Base-by-base conservation (phyloP, 148 eudicot genomes). In the Cornus kousa region DNA sequence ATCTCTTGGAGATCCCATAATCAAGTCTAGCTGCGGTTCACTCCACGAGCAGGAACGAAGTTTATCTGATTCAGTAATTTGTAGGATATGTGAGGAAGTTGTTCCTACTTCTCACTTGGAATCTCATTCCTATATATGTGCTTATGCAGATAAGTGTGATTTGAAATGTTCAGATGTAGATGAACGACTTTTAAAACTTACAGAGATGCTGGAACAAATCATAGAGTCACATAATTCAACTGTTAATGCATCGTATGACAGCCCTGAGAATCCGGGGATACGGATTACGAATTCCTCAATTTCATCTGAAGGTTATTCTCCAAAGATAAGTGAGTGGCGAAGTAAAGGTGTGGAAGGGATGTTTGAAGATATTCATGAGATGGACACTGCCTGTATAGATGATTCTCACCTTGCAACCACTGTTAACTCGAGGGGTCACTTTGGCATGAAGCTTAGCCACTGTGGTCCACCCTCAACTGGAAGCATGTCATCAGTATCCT, bases 351-450 rank as follows among this genome's bases (percentile, higher is more conserved):
- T 88, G 69, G 90, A 88, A 82, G 93, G 86, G 73, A 82, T 90
- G 89, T 87, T 90, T 78, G 91, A 90, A 80, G 91, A 90, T 74
- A 86, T 90, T 84, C 93, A 90, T 88, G 93, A 86, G 82, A 90
- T 90, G 93, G 90, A 90, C 81, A 90, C 93, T 74, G 90, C 93
- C 46, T 73, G 78, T 76, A 88, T 90, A 76, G 91, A 90, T 67
- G 91, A 90, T 81, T 85, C 84, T 57, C 77, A 73, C 68, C 35
- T 79, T 65, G 72, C 77, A 60, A 57, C 76, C 77, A 59, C 79
- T 12, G 48, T 82, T 43, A 83, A 83, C 77, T 67, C 80, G 79
- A 87, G 81, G 79, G 85, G 86, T 37, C 86, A 82, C 77, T 79
- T 85, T 59, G 82, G 83, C 48, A 76, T 83, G 67, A 90, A 90